Evolutionary conservation across 2,329 filamentous ascomycete genomes (phyloP).

Genomic region (Talaromyces pinophilus): DNA sequence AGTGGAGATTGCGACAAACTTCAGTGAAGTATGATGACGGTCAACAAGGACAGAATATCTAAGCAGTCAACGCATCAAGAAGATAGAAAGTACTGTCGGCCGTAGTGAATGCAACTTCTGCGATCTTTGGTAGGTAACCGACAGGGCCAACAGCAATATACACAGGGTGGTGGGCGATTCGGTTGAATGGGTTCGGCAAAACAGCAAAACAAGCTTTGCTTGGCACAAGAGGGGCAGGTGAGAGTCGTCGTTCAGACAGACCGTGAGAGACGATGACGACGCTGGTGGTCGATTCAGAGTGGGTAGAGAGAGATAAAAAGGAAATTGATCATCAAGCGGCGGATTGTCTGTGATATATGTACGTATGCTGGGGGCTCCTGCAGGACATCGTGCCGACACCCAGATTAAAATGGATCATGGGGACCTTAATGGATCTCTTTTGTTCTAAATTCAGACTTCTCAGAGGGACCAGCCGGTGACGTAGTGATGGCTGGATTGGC

Average conservation of each 20-base stretch:
- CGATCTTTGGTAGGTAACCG: neutral
- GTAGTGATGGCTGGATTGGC: slow-evolving; percentile 6
- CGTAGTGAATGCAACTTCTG: too few relatives aligned
- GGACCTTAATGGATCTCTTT: too few relatives aligned
- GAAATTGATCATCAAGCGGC: neutral
- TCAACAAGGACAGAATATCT: neutral
- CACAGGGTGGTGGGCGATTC: neutral
- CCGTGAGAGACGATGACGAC: neutral
- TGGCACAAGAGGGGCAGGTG: neutral
- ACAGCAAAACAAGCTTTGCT: slow-evolving; percentile 1
- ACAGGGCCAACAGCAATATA: neutral
- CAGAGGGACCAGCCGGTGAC: neutral
- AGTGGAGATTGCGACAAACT: neutral
- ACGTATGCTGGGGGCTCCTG: neutral
- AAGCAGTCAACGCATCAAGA: neutral
- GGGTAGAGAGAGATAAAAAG: neutral
- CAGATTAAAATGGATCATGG: neutral
- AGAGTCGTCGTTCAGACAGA: neutral
- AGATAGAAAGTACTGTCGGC: too few relatives aligned
- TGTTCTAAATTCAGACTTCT: neutral
- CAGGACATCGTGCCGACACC: neutral
- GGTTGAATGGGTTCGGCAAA: neutral
- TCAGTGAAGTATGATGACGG: neutral
- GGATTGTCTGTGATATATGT: neutral
- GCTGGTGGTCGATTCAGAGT: neutral